Percentiles rank a stretch among this genome's conserved stretches.
Evolutionary conservation across 2,329 filamentous ascomycete genomes (phyloP).

Genomic region (Tolypocladium paradoxum): DNA sequence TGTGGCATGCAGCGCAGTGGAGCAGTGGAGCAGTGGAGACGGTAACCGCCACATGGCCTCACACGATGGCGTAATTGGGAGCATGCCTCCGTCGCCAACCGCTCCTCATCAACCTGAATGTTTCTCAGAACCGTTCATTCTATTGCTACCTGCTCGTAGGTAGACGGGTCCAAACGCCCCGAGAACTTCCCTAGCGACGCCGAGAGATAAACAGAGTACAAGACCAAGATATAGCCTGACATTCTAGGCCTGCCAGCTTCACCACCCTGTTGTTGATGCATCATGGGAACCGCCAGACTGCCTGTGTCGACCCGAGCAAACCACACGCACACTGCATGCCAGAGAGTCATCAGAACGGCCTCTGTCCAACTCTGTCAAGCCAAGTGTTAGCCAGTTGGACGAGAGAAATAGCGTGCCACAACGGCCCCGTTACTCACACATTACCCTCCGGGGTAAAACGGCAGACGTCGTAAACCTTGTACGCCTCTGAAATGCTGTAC

Average conservation of each 20-base stretch:
- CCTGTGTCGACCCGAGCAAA: not conserved
- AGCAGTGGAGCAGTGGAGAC: no score
- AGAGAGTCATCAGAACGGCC: conserved; percentile 9
- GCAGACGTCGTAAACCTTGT: conserved; percentile 22
- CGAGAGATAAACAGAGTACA: not conserved
- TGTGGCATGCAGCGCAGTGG: no score
- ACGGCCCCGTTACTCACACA: conserved; percentile 15
- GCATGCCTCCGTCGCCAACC: no score
- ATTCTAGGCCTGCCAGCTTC: not conserved
- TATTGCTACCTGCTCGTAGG: no score
- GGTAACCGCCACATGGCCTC: not conserved
- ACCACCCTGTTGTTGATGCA: not conserved
- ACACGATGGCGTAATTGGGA: not conserved
- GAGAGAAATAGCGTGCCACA: no score
- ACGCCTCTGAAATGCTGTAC: conserved; percentile 18
- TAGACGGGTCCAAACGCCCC: no score
- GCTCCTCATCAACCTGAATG: no score
- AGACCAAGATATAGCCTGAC: not conserved
- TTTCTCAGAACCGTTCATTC: no score
- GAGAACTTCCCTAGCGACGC: not conserved
- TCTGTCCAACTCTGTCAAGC: conserved; percentile 15
- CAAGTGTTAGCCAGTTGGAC: not conserved
- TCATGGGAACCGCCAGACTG: not conserved
- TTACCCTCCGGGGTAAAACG: conserved; percentile 24
- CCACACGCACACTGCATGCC: not conserved